These are phyloP conservation scores for Tillandsia leiboldiana DNA, from an alignment of 176 grass and related monocot genomes.

Conservation along the genomic window DNA sequence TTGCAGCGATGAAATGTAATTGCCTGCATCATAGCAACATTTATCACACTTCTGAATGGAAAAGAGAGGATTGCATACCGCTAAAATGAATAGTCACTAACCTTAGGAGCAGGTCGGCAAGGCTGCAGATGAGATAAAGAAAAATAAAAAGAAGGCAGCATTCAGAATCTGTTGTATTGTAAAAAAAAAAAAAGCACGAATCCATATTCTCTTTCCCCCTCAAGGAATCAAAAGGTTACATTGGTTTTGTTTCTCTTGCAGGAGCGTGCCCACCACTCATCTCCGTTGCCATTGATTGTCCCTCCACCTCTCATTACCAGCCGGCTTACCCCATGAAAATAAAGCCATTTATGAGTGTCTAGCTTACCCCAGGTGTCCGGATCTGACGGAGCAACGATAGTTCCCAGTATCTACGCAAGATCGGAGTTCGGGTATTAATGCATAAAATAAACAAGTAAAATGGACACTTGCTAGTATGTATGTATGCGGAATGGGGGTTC, in stretches of 20 bases:
- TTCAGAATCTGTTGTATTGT: not conserved
- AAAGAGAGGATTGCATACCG: not conserved
- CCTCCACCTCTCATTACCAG: slow-evolving; percentile 55
- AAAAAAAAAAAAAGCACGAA: not conserved
- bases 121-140: slow-evolving; percentile 23
- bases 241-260: slow-evolving; percentile 59
- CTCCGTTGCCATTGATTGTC: slow-evolving; percentile 61
- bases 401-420: slow-evolving; percentile 30
- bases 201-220: not conserved
- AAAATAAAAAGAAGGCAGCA: not conserved
- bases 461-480: not conserved
- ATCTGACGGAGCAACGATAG: slow-evolving; percentile 47
- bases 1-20: slow-evolving; percentile 63
- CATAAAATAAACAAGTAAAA: not conserved
- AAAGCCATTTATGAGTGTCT: slow-evolving; percentile 56
- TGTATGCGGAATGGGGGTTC: not conserved
- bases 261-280: slow-evolving; percentile 68
- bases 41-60: not conserved
- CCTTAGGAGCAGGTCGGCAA: slow-evolving; percentile 47
- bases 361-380: slow-evolving; percentile 40
- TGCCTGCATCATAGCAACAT: slow-evolving; percentile 24
- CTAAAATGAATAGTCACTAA: not conserved
- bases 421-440: not conserved
- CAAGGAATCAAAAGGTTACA: slow-evolving; percentile 9
- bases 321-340: slow-evolving; percentile 41